phyloP scores from a whole-genome alignment of 495 filamentous ascomycete genomes.

The Friedmanniomyces simplex region DNA sequence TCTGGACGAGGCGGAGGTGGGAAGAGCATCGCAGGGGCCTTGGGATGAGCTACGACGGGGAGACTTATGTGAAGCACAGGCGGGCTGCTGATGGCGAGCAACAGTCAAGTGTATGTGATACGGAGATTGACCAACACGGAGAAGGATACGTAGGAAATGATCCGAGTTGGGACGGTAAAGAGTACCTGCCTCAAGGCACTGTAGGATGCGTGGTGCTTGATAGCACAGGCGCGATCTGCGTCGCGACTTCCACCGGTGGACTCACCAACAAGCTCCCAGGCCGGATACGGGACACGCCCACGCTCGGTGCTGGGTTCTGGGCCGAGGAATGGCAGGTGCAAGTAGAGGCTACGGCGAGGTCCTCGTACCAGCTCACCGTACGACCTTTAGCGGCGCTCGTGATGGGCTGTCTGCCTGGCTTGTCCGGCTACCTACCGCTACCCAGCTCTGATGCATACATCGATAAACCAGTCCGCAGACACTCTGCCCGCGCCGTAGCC shows the following conservation, averaged over 20 bases:
- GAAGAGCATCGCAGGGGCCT: constrained; percentile 67
- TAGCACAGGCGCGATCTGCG: constrained; percentile 57
- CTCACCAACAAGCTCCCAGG: constrained; percentile 82
- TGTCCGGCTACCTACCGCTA: neutral
- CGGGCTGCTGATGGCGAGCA: neutral
- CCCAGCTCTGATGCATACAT: neutral
- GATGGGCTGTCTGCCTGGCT: constrained; percentile 12
- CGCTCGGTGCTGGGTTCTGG: constrained; percentile 81
- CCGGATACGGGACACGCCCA: constrained; percentile 79
- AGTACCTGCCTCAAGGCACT: constrained; percentile 73
- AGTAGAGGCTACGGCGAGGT: neutral
- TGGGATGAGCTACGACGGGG: constrained; percentile 6
- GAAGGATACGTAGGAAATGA: constrained; percentile 4
- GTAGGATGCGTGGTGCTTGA: constrained; percentile 76
- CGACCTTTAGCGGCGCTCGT: neutral
- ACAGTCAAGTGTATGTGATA: neutral
- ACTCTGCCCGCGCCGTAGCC: constrained; percentile 40
- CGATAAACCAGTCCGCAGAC: neutral
- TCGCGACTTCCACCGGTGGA: constrained; percentile 79
- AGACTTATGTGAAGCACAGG: constrained; percentile 15
- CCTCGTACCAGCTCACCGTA: neutral
- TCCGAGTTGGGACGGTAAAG: constrained; percentile 36
- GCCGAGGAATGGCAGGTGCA: constrained; percentile 61
- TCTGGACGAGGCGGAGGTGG: constrained; percentile 71
- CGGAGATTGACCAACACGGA: neutral